These are phyloP conservation scores for Fraxinus ornus DNA, from an alignment of 305 asterid genomes.

Conservation along the genomic window DNA sequence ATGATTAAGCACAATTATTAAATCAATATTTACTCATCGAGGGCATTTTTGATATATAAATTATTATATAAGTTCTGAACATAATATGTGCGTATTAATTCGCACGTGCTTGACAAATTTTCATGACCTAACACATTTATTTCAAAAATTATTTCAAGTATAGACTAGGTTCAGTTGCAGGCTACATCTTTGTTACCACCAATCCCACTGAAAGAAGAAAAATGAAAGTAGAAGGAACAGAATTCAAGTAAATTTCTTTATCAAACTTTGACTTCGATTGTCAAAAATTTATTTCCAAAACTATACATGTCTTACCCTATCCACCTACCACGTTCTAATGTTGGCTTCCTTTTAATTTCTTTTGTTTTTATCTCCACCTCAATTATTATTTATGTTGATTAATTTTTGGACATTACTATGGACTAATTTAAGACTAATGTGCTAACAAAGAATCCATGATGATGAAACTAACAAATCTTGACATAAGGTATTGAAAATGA, in stretches of 20 bases:
- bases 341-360: too few relatives aligned
- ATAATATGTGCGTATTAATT: too few relatives aligned
- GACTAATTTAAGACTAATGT: neutral
- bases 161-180: neutral
- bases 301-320: neutral
- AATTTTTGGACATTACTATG: neutral
- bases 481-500: neutral
- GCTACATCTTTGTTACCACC: neutral
- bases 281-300: neutral
- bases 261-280: neutral
- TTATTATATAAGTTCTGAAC: too few relatives aligned
- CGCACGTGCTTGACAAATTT: neutral
- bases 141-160: neutral
- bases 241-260: neutral
- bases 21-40: neutral
- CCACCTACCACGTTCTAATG: neutral
- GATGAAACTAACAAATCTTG: neutral
- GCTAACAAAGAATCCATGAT: neutral
- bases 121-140: neutral
- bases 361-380: neutral
- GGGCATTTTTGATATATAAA: too few relatives aligned
- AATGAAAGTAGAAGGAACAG: neutral
- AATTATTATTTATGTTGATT: neutral
- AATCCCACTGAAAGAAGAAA: neutral
- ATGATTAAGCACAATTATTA: too few relatives aligned